phyloP scores from a whole-genome alignment of 225 moss, liverwort and hornwort genomes.

The Pseudisothecium myosuroides region DNA sequence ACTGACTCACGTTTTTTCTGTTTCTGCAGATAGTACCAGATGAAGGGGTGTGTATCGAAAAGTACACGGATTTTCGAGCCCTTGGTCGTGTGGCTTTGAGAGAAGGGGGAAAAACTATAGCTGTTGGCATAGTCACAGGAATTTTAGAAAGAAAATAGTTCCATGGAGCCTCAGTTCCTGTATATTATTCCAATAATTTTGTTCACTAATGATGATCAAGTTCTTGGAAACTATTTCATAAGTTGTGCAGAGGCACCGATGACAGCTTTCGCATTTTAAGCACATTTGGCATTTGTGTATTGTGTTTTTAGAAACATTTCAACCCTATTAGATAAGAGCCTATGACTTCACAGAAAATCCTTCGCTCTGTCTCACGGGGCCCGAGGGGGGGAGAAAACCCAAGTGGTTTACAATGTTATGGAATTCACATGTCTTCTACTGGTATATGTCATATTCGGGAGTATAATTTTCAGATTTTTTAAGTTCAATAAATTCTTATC shows the following conservation, averaged over 20 bases:
- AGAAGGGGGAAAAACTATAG: slow-evolving; percentile 81
- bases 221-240: background rate
- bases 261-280: background rate
- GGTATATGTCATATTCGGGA: too few species aligned
- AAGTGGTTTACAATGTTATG: background rate
- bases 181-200: background rate
- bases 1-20: background rate
- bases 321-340: background rate
- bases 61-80: slow-evolving; percentile 62
- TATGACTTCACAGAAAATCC: background rate
- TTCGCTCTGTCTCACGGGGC: too few species aligned
- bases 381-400: background rate
- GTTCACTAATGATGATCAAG: background rate
- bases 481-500: background rate
- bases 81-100: slow-evolving; percentile 83
- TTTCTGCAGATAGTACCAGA: slow-evolving; percentile 81
- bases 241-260: background rate
- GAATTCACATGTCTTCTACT: background rate
- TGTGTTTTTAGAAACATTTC: too few species aligned
- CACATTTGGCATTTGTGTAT: background rate
- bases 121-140: slow-evolving; percentile 79
- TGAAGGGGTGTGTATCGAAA: slow-evolving; percentile 73
- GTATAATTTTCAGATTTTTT: background rate
- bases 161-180: background rate
- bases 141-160: slow-evolving; percentile 38